Percentiles rank a stretch among this genome's conserved stretches.
These are phyloP conservation scores for Obba rivulosa DNA, from an alignment of 768 basidiomycete species.

Conservation along the genomic window DNA sequence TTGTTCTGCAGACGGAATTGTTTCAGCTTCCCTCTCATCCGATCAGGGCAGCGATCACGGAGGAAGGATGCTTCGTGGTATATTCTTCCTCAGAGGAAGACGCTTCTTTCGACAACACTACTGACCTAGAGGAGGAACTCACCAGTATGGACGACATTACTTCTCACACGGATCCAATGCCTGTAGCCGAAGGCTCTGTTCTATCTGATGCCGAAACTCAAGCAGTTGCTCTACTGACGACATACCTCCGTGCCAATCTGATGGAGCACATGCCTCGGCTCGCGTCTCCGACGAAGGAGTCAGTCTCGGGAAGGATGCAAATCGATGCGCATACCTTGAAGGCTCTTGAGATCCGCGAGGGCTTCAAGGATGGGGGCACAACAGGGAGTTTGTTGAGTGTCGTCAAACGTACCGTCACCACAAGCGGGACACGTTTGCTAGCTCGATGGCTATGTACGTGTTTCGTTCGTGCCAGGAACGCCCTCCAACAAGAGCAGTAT, in stretches of 20 bases:
- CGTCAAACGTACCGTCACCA: constrained; percentile 73
- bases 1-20: constrained; percentile 55
- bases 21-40: constrained; percentile 36
- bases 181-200: not conserved
- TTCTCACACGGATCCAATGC: constrained; percentile 1
- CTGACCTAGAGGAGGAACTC: not conserved
- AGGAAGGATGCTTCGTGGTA: constrained; percentile 53
- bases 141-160: constrained; percentile 20
- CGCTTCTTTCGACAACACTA: no score
- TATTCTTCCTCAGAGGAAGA: constrained; percentile 27
- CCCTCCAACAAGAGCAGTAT: no score
- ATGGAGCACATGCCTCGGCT: constrained; percentile 75
- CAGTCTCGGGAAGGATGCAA: constrained; percentile 60
- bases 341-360: constrained; percentile 81
- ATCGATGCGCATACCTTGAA: constrained; percentile 87
- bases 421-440: constrained; percentile 70
- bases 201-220: constrained; percentile 39
- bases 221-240: constrained; percentile 59
- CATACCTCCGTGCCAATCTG: constrained; percentile 61
- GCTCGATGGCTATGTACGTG: constrained; percentile 71
- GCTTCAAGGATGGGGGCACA: constrained; percentile 62
- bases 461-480: no score
- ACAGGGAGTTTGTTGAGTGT: constrained; percentile 72
- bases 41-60: constrained; percentile 41
- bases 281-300: constrained; percentile 53